Evolutionary conservation across 306 rosid species (phyloP).

Genomic region (Rosa multiflora): DNA sequence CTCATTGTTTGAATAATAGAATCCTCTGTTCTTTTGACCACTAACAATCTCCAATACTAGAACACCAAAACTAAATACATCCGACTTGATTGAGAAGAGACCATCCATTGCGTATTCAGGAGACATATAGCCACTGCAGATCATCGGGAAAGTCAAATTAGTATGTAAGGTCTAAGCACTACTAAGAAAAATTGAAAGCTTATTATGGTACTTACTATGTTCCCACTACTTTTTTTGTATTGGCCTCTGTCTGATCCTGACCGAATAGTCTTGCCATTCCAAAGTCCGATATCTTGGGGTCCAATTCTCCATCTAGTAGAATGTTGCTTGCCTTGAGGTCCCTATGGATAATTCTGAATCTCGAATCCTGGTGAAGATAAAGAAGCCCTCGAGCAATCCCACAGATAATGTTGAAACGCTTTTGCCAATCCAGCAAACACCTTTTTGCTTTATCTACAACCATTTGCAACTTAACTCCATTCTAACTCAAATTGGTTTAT

Average conservation of each 20-base stretch:
- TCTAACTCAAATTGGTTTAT: background rate
- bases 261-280: conserved; percentile 78
- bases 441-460: conserved; percentile 40
- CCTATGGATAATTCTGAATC: conserved; percentile 72
- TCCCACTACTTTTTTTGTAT: conserved; percentile 69
- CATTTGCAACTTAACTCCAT: background rate
- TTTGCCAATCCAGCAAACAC: conserved; percentile 43
- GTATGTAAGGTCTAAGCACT: background rate
- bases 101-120: conserved; percentile 87
- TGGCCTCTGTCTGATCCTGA: conserved; percentile 54
- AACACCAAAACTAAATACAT: conserved; percentile 78
- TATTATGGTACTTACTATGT: conserved; percentile 59
- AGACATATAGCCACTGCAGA: conserved; percentile 69
- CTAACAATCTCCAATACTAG: conserved; percentile 59
- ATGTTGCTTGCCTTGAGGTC: conserved; percentile 79
- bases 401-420: conserved; percentile 55
- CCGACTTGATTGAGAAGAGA: conserved; percentile 65
- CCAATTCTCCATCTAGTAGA: conserved; percentile 60
- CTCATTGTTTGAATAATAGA: conserved; percentile 49
- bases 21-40: conserved; percentile 65
- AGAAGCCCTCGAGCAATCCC: conserved; percentile 80
- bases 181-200: background rate
- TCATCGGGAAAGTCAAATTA: conserved; percentile 5
- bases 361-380: conserved; percentile 76
- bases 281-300: conserved; percentile 76